These are phyloP conservation scores for Isatis tinctoria DNA, from an alignment of 345 rosid genomes.

Conservation along the genomic window DNA sequence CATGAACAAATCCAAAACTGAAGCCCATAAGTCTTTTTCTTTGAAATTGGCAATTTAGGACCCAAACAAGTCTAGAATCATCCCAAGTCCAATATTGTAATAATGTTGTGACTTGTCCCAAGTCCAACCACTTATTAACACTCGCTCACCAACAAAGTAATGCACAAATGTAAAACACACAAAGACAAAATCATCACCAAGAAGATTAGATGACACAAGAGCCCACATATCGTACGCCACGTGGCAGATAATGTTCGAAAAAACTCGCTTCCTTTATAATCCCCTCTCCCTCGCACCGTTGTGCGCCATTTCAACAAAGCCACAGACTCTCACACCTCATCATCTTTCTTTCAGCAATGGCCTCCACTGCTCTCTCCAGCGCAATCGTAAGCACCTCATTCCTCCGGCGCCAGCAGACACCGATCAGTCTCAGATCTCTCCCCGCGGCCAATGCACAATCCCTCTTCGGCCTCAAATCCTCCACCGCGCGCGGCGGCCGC, in stretches of 20 bases:
- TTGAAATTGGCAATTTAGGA: neutral
- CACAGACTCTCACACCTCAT: neutral
- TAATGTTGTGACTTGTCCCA: neutral
- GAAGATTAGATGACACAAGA: neutral
- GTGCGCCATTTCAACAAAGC: constrained; percentile 1
- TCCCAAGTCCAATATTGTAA: neutral
- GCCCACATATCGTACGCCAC: no score
- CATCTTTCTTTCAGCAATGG: constrained; percentile 25
- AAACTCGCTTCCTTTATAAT: constrained; percentile 4
- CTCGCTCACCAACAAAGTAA: neutral
- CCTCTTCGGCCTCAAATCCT: constrained; percentile 52
- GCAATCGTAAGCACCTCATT: constrained; percentile 55
- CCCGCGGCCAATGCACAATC: constrained; percentile 40
- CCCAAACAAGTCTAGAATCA: neutral
- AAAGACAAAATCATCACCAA: neutral
- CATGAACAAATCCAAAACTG: no score
- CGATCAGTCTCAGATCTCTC: constrained; percentile 41
- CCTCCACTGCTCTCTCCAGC: constrained; percentile 51
- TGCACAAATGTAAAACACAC: neutral
- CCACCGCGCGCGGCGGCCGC: constrained; percentile 40
- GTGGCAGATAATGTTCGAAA: neutral
- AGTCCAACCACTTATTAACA: constrained; percentile 5
- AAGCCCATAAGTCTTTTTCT: no score
- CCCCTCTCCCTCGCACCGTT: neutral
- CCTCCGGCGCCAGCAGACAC: constrained; percentile 41